These are phyloP conservation scores for Ilex paraguariensis DNA, from an alignment of 305 asterid genomes.

Conservation along the genomic window DNA sequence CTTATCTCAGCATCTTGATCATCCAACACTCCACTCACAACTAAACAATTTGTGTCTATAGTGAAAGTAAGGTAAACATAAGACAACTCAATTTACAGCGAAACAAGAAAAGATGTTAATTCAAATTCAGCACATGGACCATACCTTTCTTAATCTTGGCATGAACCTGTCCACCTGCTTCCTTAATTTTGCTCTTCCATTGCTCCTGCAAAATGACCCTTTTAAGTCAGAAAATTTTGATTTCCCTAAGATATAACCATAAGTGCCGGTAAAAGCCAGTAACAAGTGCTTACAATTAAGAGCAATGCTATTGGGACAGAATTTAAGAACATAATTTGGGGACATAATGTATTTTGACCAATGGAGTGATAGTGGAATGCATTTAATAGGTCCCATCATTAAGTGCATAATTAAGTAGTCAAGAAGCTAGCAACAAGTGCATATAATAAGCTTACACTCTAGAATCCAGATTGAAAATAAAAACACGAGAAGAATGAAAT, in stretches of 20 bases:
- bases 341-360: too few relatives aligned
- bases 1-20: constrained; percentile 55
- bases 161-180: constrained; percentile 77
- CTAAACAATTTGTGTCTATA: constrained; percentile 79
- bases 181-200: constrained; percentile 70
- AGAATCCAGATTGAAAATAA: background rate
- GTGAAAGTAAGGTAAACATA: too few relatives aligned
- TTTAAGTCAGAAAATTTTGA: background rate
- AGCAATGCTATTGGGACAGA: too few relatives aligned
- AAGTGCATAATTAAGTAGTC: too few relatives aligned
- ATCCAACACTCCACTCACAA: constrained; percentile 45
- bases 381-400: too few relatives aligned
- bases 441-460: background rate
- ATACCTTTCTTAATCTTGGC: constrained; percentile 64
- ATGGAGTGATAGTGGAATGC: too few relatives aligned
- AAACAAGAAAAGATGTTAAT: constrained; percentile 2
- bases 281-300: too few relatives aligned
- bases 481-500: background rate
- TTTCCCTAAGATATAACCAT: too few relatives aligned
- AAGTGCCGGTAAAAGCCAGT: too few relatives aligned
- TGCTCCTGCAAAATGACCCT: constrained; percentile 39
- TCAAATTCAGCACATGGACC: constrained; percentile 9
- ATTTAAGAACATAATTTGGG: too few relatives aligned
- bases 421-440: too few relatives aligned
- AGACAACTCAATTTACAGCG: background rate